Conservation (phyloP, 2,329 filamentous ascomycete genomes). For the Capronia epimyces region DNA sequence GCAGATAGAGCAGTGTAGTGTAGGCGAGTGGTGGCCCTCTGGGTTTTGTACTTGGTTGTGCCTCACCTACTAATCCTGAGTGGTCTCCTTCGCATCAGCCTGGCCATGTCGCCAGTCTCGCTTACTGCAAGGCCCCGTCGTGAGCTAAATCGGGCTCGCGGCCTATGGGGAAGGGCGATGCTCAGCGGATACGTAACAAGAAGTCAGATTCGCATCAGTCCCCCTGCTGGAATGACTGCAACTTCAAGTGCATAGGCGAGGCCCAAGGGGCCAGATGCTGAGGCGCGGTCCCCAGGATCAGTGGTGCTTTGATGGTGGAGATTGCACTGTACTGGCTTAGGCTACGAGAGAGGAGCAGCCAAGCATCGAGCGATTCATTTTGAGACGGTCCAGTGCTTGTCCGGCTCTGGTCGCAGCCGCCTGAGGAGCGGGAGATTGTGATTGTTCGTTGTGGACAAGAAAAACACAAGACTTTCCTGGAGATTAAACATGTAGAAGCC, state of each 20-base stretch:
- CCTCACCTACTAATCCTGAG: not conserved
- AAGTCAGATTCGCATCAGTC: not conserved
- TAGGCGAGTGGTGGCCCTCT: not conserved
- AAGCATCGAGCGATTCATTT: conserved; percentile 7
- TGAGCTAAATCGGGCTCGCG: not conserved
- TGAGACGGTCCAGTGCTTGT: conserved; percentile 7
- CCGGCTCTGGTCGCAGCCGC: not conserved
- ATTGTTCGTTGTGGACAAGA: too few relatives aligned
- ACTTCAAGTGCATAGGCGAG: not conserved
- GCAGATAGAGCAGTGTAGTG: not conserved
- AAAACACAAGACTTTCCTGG: not conserved
- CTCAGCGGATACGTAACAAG: not conserved
- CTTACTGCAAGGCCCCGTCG: not conserved
- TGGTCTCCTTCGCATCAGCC: not conserved
- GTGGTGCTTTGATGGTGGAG: conserved; percentile 3
- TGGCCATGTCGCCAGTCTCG: not conserved
- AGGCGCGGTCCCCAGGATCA: not conserved
- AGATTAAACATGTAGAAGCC: not conserved
- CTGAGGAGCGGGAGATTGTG: not conserved
- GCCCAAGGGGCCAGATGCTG: not conserved
- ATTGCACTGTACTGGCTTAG: too few relatives aligned
- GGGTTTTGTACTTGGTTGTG: not conserved
- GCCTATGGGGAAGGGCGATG: not conserved
- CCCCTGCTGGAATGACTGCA: not conserved
- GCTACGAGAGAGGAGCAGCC: conserved; percentile 11